These are phyloP conservation scores for Cytospora leucostoma DNA, from an alignment of 2,329 filamentous ascomycete species.

Conservation along the genomic window DNA sequence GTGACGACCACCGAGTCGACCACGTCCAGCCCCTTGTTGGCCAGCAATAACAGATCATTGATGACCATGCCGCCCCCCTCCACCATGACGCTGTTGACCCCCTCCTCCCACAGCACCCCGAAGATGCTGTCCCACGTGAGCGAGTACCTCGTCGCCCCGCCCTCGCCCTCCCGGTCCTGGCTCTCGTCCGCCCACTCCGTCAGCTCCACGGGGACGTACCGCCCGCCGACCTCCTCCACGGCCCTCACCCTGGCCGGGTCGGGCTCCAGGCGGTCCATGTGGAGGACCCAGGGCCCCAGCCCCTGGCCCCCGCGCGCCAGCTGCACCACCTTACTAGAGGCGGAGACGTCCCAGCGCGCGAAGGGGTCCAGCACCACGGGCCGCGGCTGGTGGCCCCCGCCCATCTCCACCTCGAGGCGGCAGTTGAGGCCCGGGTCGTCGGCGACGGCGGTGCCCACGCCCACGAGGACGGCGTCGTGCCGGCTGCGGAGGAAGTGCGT, in stretches of 20 bases:
- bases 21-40: slow-evolving; percentile 52
- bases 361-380: slow-evolving; percentile 81
- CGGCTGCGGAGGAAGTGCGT: slow-evolving; percentile 84
- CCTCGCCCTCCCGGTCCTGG: slow-evolving; percentile 29
- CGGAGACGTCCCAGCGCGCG: slow-evolving; percentile 68
- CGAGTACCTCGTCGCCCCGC: slow-evolving; percentile 39
- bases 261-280: slow-evolving; percentile 49
- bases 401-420: slow-evolving; percentile 63
- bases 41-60: slow-evolving; percentile 71
- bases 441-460: slow-evolving; percentile 78
- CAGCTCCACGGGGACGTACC: slow-evolving; percentile 49
- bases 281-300: slow-evolving; percentile 72
- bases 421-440: slow-evolving; percentile 88
- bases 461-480: slow-evolving; percentile 84
- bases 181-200: slow-evolving; percentile 38
- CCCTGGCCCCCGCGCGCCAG: slow-evolving; percentile 66
- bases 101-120: slow-evolving; percentile 55
- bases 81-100: slow-evolving; percentile 81
- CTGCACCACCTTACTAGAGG: slow-evolving; percentile 64
- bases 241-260: slow-evolving; percentile 41
- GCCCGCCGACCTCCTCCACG: slow-evolving; percentile 54
- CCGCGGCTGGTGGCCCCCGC: slow-evolving; percentile 62
- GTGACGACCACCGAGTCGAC: slow-evolving; percentile 80
- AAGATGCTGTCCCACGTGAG: slow-evolving; percentile 69
- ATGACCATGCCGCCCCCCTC: slow-evolving; percentile 85